These are phyloP conservation scores for Nitzschia putrida DNA, from an alignment of 108 stramenopile genomes.

Conservation along the genomic window DNA sequence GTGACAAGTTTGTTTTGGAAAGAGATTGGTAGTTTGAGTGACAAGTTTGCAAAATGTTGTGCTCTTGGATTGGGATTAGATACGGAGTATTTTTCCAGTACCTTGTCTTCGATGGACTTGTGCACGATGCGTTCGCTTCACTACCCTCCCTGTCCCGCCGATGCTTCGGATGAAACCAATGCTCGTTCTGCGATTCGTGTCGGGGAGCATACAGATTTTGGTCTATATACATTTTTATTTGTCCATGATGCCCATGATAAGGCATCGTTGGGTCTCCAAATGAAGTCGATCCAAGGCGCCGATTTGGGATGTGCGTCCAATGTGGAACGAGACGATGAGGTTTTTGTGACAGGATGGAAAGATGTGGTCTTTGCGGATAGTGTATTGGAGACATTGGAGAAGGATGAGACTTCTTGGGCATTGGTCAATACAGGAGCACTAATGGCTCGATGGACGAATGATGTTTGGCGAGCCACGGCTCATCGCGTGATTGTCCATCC, in stretches of 20 bases:
- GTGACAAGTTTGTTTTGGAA: background rate
- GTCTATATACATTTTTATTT: slow-evolving; percentile 40
- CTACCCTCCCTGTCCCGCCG: slow-evolving; percentile 36
- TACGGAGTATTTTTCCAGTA: slow-evolving; percentile 26
- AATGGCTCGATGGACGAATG: slow-evolving; percentile 54
- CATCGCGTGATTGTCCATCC: slow-evolving; percentile 44
- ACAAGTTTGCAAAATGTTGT: slow-evolving; percentile 18
- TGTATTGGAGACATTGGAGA: background rate
- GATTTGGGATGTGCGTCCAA: slow-evolving; percentile 26
- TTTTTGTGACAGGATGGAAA: slow-evolving; percentile 15
- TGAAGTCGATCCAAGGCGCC: slow-evolving; percentile 37
- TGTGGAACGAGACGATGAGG: slow-evolving; percentile 9
- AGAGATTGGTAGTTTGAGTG: background rate
- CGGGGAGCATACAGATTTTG: slow-evolving; percentile 52
- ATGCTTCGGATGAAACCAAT: background rate
- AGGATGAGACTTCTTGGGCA: slow-evolving; percentile 15
- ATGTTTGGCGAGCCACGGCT: slow-evolving; percentile 50
- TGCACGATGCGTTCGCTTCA: slow-evolving; percentile 37
- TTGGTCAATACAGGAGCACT: slow-evolving; percentile 56
- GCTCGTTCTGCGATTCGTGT: slow-evolving; percentile 6
- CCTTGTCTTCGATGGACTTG: slow-evolving; percentile 19
- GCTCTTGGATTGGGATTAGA: slow-evolving; percentile 38
- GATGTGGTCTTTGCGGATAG: slow-evolving; percentile 15
- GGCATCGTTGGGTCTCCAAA: slow-evolving; percentile 30
- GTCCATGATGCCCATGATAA: slow-evolving; percentile 9